Percentiles rank a stretch among this genome's conserved stretches.
Conservation (phyloP, 768 basidiomycete species). For the Lactarius sp. region DNA sequence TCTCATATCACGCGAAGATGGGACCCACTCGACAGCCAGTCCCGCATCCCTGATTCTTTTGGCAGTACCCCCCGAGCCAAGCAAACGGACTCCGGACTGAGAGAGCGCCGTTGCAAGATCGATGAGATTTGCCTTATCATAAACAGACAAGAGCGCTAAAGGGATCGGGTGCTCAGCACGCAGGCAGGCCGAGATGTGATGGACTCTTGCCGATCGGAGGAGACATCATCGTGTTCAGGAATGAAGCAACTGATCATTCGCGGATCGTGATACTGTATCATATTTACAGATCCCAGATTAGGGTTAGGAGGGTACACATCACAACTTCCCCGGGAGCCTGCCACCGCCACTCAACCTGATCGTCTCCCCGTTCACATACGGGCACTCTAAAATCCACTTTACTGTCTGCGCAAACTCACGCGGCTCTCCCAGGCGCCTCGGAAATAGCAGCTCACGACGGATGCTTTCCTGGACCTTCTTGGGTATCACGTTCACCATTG, state of each 20-base stretch:
- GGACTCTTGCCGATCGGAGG: conserved; percentile 33
- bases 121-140: conserved; percentile 88
- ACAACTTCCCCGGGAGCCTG: conserved; percentile 28
- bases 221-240: conserved; percentile 28
- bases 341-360: conserved; percentile 29
- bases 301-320: conserved; percentile 3
- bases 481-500: conserved; percentile 33
- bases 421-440: conserved; percentile 33
- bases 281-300: not conserved
- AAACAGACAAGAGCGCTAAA: conserved; percentile 87
- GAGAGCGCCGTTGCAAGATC: conserved; percentile 85
- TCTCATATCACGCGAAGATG: not conserved
- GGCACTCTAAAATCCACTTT: conserved; percentile 32
- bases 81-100: conserved; percentile 73
- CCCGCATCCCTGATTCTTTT: conserved; percentile 96
- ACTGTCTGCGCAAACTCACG: conserved; percentile 33
- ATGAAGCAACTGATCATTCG: not conserved
- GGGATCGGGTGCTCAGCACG: not conserved
- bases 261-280: not conserved
- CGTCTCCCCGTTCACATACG: conserved; percentile 33
- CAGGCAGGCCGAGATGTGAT: not conserved
- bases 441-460: conserved; percentile 32
- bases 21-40: conserved; percentile 78
- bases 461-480: conserved; percentile 27
- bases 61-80: conserved; percentile 96